Conservation (phyloP, 345 rosid genomes). For the Firmiana major region DNA sequence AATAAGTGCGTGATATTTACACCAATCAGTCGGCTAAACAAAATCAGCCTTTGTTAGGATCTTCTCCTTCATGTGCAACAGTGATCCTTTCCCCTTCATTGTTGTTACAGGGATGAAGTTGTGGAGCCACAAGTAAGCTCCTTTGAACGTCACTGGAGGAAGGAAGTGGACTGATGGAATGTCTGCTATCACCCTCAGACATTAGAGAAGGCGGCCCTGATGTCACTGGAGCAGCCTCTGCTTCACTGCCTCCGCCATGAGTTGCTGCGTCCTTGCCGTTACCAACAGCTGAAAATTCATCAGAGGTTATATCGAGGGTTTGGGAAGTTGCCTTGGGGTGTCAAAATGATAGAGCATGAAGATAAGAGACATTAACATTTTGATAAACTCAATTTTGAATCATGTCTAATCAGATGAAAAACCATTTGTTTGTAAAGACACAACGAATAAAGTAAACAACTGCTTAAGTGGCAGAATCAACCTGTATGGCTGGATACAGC, state of each 20-base stretch:
- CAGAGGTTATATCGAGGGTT: background rate
- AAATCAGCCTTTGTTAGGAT: conserved; percentile 21
- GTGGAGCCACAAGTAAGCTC: conserved; percentile 25
- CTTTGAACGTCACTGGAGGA: conserved; percentile 29
- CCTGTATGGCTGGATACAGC: conserved; percentile 45
- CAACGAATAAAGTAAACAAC: background rate
- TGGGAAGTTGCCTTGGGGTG: background rate
- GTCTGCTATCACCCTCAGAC: conserved; percentile 29
- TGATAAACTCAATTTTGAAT: background rate
- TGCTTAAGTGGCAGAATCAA: conserved; percentile 10
- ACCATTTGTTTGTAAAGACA: background rate
- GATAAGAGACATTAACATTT: conserved; percentile 5
- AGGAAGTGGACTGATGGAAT: conserved; percentile 22
- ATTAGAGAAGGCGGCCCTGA: conserved; percentile 18
- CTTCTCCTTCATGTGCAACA: conserved; percentile 18
- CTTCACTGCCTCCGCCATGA: conserved; percentile 44
- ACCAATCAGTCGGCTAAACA: background rate
- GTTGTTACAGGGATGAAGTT: conserved; percentile 32
- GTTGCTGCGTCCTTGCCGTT: conserved; percentile 31
- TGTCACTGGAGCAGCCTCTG: conserved; percentile 32
- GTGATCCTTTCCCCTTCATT: conserved; percentile 29
- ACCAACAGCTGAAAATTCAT: conserved; percentile 23
- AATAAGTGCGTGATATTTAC: background rate
- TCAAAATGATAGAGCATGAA: conserved; percentile 6
- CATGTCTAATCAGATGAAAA: background rate